Conservation (phyloP, 176 grass and related monocot genomes). For the Saccharum officinarum region DNA sequence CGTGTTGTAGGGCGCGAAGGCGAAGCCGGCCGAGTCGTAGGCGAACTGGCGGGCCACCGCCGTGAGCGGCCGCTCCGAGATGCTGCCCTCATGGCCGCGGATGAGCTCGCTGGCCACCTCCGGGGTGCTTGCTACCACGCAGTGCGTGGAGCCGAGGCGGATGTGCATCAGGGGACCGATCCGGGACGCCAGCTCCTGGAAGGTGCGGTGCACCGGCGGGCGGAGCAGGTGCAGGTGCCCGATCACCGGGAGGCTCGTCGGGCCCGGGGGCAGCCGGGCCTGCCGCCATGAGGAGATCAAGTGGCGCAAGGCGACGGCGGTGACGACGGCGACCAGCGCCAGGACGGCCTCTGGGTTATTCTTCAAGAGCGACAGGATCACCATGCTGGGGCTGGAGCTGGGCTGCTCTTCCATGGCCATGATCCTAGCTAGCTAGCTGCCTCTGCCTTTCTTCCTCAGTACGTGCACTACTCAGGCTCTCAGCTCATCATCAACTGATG, state of each 20-base stretch:
- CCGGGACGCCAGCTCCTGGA: slow-evolving; percentile 39
- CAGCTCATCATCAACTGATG: no score
- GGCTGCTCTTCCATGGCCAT: no score
- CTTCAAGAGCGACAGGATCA: neutral
- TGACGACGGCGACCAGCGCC: neutral
- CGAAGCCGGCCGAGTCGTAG: slow-evolving; percentile 55
- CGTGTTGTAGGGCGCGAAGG: slow-evolving; percentile 63
- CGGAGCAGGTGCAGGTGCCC: slow-evolving; percentile 75
- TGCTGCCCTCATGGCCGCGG: slow-evolving; percentile 41
- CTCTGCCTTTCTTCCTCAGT: no score
- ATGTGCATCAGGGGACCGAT: slow-evolving; percentile 55
- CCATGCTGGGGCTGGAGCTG: no score
- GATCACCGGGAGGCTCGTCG: slow-evolving; percentile 57
- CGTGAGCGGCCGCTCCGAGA: slow-evolving; percentile 64
- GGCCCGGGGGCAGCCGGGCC: slow-evolving; percentile 42
- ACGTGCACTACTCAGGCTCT: no score
- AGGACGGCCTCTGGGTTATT: neutral
- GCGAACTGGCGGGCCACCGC: slow-evolving; percentile 48
- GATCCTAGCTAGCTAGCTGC: no score
- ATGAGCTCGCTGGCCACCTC: slow-evolving; percentile 48
- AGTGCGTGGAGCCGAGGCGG: slow-evolving; percentile 45
- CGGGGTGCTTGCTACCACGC: slow-evolving; percentile 50
- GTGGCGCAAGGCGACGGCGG: neutral
- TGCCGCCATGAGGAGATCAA: neutral
- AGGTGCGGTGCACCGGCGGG: slow-evolving; percentile 54